phyloP scores from a whole-genome alignment of 2,329 filamentous ascomycete genomes.

The Ophiognomonia clavigignenti-juglandacearum region DNA sequence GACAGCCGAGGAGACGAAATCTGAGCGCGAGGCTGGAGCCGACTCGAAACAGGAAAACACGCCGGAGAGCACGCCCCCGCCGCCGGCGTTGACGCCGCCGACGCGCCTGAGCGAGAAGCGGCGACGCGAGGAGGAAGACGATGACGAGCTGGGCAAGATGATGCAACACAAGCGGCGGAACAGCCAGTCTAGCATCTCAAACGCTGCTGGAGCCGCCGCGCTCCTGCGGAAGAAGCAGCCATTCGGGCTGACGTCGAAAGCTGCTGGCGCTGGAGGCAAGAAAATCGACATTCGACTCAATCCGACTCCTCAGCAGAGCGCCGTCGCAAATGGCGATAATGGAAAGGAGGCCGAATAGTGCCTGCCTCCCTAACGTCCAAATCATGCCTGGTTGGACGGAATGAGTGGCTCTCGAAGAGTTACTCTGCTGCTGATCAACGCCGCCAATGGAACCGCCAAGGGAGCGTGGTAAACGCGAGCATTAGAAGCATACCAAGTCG shows the following conservation, averaged over 20 bases:
- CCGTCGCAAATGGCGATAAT: constrained; percentile 28
- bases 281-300: constrained; percentile 56
- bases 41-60: constrained; percentile 26
- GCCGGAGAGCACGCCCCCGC: constrained; percentile 28
- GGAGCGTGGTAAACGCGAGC: no score
- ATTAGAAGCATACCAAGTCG: no score
- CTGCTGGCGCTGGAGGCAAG: constrained; percentile 36
- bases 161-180: constrained; percentile 60
- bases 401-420: no score
- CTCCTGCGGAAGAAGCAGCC: constrained; percentile 42
- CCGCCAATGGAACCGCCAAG: no score
- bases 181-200: constrained; percentile 46
- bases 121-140: constrained; percentile 86
- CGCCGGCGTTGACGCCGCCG: constrained; percentile 51
- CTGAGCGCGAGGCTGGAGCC: no score
- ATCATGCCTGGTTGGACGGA: no score
- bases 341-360: no score
- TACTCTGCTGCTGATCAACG: no score
- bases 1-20: constrained; percentile 20
- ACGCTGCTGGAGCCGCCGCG: constrained; percentile 30
- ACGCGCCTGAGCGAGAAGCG: constrained; percentile 86
- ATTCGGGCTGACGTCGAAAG: constrained; percentile 34
- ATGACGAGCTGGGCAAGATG: constrained; percentile 85
- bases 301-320: constrained; percentile 37
- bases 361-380: no score